A percentile compares a stretch with the other conserved stretches of the same genome.
These are phyloP conservation scores for Ustilago esculenta DNA, from an alignment of 1,284 basidiomycete genomes.

Conservation along the genomic window DNA sequence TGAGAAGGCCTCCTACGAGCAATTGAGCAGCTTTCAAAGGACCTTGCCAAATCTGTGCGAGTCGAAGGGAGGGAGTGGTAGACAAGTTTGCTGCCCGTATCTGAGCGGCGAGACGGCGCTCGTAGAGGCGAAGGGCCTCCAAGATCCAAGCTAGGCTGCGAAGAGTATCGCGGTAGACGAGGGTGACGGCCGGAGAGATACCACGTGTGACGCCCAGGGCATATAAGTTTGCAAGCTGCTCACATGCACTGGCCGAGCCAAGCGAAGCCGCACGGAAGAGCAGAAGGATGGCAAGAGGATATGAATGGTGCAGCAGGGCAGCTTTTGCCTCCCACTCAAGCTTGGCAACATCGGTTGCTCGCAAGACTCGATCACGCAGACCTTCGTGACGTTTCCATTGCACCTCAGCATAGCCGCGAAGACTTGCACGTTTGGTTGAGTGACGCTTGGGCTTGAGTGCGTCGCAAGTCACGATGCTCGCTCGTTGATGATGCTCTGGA, in stretches of 20 bases:
- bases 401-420: conserved; percentile 40
- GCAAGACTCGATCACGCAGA: conserved; percentile 30
- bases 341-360: conserved; percentile 30
- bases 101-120: conserved; percentile 20
- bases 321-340: conserved; percentile 57
- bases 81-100: conserved; percentile 16
- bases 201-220: conserved; percentile 42
- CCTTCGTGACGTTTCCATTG: conserved; percentile 35
- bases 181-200: conserved; percentile 30
- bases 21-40: conserved; percentile 6
- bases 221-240: conserved; percentile 35
- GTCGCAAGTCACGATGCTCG: background rate
- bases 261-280: conserved; percentile 44
- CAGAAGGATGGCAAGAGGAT: conserved; percentile 43
- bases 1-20: conserved; percentile 5
- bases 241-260: conserved; percentile 34
- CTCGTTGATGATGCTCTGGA: background rate
- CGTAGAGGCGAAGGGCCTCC: conserved; percentile 26
- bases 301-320: conserved; percentile 40
- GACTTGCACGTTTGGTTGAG: conserved; percentile 22
- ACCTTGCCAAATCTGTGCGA: conserved; percentile 22
- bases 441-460: conserved; percentile 9
- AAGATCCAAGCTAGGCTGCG: conserved; percentile 43
- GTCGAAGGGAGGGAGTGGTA: conserved; percentile 2
- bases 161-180: conserved; percentile 46